Evolutionary conservation across 345 rosid species (phyloP).

Genomic region (Lepidium africanum): DNA sequence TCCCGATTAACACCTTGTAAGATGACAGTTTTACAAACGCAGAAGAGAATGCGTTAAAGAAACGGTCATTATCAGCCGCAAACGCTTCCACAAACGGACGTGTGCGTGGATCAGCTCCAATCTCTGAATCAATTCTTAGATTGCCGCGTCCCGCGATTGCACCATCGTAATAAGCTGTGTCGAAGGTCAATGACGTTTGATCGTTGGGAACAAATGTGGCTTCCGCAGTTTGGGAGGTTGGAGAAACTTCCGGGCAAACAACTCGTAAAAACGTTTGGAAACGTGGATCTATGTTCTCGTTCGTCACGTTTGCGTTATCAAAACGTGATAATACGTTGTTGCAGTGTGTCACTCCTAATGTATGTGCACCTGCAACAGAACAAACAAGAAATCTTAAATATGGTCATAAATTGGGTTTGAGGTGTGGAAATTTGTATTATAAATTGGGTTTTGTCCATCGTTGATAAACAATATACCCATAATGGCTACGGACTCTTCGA

Average conservation of each 20-base stretch:
- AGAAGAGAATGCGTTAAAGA: conserved; percentile 35
- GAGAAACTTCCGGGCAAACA: conserved; percentile 20
- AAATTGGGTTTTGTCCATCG: no score
- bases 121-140: conserved; percentile 35
- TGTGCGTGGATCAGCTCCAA: conserved; percentile 34
- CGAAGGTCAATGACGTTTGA: conserved; percentile 29
- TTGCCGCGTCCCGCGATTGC: conserved; percentile 32
- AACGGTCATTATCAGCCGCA: conserved; percentile 28
- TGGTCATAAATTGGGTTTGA: no score
- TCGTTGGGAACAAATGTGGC: conserved; percentile 35
- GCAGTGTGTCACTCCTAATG: conserved; percentile 39
- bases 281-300: conserved; percentile 28
- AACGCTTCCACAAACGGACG: conserved; percentile 28
- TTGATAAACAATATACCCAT: conserved; percentile 22
- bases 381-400: no score
- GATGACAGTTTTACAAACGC: conserved; percentile 37
- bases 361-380: conserved; percentile 29
- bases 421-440: no score
- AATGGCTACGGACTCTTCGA: conserved; percentile 42
- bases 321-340: conserved; percentile 28
- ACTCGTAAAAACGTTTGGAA: conserved; percentile 30
- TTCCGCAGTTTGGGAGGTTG: conserved; percentile 21
- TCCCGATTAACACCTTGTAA: conserved; percentile 29
- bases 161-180: conserved; percentile 30
- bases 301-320: conserved; percentile 2